phyloP scores from a whole-genome alignment of 1,284 basidiomycete genomes.

The Cerioporus squamosus region DNA sequence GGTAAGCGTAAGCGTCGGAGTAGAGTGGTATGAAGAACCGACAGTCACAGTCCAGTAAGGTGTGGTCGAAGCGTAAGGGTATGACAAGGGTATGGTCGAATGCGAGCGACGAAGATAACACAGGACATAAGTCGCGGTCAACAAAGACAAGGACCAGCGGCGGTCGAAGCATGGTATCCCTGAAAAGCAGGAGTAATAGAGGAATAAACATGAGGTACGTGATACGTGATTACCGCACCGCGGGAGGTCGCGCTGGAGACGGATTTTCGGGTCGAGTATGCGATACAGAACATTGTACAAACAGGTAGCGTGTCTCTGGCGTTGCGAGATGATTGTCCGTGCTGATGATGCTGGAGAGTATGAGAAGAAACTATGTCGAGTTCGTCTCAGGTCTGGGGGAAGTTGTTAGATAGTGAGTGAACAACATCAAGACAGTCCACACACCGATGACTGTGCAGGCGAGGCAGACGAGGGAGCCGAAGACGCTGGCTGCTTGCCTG shows the following conservation, averaged over 20 bases:
- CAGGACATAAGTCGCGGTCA: too few species aligned
- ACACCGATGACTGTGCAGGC: background rate
- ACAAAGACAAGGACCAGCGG: too few species aligned
- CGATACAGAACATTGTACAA: constrained; percentile 25
- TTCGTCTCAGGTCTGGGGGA: too few species aligned
- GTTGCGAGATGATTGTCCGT: background rate
- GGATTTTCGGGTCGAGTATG: background rate
- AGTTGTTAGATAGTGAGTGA: too few species aligned
- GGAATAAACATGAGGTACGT: background rate
- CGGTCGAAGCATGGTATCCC: background rate
- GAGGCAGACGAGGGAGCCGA: background rate
- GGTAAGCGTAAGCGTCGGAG: too few species aligned
- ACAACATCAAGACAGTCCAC: background rate
- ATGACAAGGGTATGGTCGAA: too few species aligned
- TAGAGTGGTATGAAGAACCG: too few species aligned
- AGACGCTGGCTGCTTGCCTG: background rate
- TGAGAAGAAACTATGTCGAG: too few species aligned
- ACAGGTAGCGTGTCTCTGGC: constrained; percentile 20
- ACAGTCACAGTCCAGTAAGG: too few species aligned
- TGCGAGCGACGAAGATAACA: too few species aligned
- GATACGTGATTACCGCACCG: background rate
- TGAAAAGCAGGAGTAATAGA: background rate
- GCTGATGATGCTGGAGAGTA: background rate
- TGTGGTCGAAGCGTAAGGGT: too few species aligned
- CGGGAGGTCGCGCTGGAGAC: background rate